Evolutionary conservation across 164 flowering plant genomes (phyloP).

Genomic region (Magnolia kwangsiensis): DNA sequence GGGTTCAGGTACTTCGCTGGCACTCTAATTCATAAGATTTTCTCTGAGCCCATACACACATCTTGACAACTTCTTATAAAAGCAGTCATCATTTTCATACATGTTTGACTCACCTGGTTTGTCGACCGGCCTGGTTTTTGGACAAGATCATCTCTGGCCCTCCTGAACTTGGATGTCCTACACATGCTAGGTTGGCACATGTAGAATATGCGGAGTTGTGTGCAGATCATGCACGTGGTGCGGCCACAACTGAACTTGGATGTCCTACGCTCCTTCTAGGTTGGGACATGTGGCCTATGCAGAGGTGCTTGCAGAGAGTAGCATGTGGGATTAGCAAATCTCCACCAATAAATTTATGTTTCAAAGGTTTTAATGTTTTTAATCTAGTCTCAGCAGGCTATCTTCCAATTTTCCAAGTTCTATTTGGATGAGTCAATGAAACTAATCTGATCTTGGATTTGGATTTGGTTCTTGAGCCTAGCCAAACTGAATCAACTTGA

Average conservation of each 20-base stretch:
- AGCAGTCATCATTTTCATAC: background rate
- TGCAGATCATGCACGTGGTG: background rate
- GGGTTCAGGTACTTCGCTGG: constrained; percentile 55
- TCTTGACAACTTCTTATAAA: background rate
- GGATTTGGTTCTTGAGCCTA: background rate
- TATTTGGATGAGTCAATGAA: background rate
- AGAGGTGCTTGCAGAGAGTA: background rate
- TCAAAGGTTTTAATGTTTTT: background rate
- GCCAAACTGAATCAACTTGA: no score
- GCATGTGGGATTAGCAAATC: background rate
- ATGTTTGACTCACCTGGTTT: background rate
- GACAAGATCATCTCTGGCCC: background rate
- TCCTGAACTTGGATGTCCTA: background rate
- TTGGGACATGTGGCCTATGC: background rate
- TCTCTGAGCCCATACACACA: background rate
- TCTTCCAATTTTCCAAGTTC: background rate
- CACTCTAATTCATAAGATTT: constrained; percentile 5
- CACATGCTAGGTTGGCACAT: background rate
- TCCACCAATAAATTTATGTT: background rate
- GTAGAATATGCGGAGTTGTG: background rate
- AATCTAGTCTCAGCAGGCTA: background rate
- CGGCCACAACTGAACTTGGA: background rate
- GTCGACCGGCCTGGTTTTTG: background rate
- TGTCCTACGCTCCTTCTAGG: background rate
- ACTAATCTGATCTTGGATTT: background rate